Evolutionary conservation across 192 early-diverging fungal species (phyloP), one percentile per base, ranked within the genome.

Genomic region (Gamsiella multidivaricata): DNA sequence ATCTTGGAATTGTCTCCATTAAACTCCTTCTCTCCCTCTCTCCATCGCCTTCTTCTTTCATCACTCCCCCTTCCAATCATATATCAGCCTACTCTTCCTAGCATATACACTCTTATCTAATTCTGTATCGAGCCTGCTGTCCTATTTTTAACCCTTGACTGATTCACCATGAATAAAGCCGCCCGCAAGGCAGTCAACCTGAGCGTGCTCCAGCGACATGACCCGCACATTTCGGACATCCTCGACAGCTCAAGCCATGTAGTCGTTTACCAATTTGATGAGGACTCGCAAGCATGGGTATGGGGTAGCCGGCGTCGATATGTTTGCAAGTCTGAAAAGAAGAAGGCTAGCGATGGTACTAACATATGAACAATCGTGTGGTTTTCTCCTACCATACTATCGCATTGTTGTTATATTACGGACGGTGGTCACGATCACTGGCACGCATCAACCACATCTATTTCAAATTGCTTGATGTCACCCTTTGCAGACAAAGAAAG

Each of bases 191-290:
- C 86, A 26, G 83, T 89, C 45, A 98, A 98, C 82, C 84, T 98
- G 32, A 87, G 85, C 53, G 95, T 95, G 9, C 80, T 98, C 49
- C 88, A 87, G 47, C 87, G 94, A 22, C 92, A 97, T 72, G 96
- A 98, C 79, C 69, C 85, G 14, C 61, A 84, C 65, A 95, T 96
- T 45, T 78, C 86, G 41, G 87, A 88, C 43, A 93, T 98, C 56
- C 69, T 96, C 32, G 95, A 96, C 85, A 88, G 86, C 34, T 91
- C 94, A 26, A 89, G 89, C 54, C 91, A 96, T 79, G 93, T 92
- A 23, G 94, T 95, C 32, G 89, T 96, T 12, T 98, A 98, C 84
- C 89, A 93, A 58, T 96, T 96, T 84, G 91, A 94, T 61, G 80
- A 84, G 45, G 80, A 67, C 25, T 83, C 78, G 22, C 80, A 88